Evolutionary conservation across 345 rosid genomes (phyloP).

Genomic region (Alliaria petiolata): DNA sequence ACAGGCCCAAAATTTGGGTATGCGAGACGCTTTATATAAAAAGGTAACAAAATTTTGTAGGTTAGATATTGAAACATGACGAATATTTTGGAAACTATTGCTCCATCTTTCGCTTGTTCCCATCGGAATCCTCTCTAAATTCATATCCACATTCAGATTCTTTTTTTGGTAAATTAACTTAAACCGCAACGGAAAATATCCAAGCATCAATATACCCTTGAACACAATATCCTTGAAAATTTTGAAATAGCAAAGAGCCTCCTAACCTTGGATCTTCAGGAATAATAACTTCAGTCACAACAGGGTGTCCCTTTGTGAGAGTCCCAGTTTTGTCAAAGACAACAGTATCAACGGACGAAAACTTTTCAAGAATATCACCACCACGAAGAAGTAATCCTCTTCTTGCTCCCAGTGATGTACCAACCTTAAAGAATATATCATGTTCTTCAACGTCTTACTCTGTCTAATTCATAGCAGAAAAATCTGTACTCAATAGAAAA

Average conservation of each 20-base stretch:
- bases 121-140: neutral
- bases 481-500: conserved; percentile 14
- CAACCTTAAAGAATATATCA: conserved; percentile 54
- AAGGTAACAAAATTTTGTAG: too few relatives aligned
- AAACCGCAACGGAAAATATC: neutral
- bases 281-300: conserved; percentile 67
- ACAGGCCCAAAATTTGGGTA: too few relatives aligned
- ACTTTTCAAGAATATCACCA: conserved; percentile 85
- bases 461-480: conserved; percentile 7
- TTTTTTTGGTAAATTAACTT: neutral
- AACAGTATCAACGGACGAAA: conserved; percentile 70
- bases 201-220: conserved; percentile 3
- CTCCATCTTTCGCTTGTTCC: neutral
- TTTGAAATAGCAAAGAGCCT: conserved; percentile 26
- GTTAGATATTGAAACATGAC: neutral
- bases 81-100: neutral
- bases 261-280: conserved; percentile 52
- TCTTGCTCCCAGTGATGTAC: conserved; percentile 94
- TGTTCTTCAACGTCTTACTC: conserved; percentile 10
- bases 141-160: neutral
- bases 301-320: conserved; percentile 86
- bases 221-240: neutral
- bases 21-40: too few relatives aligned
- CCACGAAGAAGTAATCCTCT: conserved; percentile 92
- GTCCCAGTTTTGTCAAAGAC: conserved; percentile 98